Base-by-base conservation (phyloP, 176 grass and related monocot species). In the sorghum (Sorghum bicolor) region DNA sequence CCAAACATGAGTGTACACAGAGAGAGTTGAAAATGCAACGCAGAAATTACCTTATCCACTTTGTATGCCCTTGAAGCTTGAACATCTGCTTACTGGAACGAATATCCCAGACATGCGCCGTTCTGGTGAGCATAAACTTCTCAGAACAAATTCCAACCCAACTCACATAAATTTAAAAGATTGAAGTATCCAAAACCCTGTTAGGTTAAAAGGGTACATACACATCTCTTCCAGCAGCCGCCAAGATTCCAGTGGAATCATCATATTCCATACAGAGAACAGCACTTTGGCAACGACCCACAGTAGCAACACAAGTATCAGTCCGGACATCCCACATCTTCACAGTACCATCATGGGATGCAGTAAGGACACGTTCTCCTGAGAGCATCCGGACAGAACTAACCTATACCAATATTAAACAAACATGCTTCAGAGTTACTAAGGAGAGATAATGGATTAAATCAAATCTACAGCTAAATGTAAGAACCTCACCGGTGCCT, bases 301-400 rank as follows among this genome's bases (percentile, higher is more conserved):
- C 96, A 8, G 96, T 99, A 76, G 87, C 96, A 64, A 99, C 96
- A 89, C 96, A 99, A 48, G 91, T 99, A 88, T 99, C 96, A 75
- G 96, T 99, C 84, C 96, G 87, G 20, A 99, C 96, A 85, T 99
- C 96, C 96, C 96, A 99, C 96, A 99, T 99, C 78, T 96, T 99
- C 22, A 99, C 93, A 26, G 87, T 94, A 69, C 96, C 96, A 86
- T 99, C 96, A 85, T 99, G 93, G 39, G 96, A 85, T 82, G 91
- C 80, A 67, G 91, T 99, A 84, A 99, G 93, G 76, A 99, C 96
- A 30, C 96, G 93, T 80, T 99, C 96, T 70, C 96, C 96, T 81
- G 96, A 99, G 70, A 99, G 91, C 96, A 99, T 99, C 86, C 96
- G 79, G 37, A 96, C 96, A 85, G 89, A 93, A 88, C 85, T 96